A percentile compares a stretch with the other conserved stretches of the same genome.
These are phyloP conservation scores for Uronychia binucleata DNA, from an alignment of 73 alveolate species.

Conservation along the genomic window DNA sequence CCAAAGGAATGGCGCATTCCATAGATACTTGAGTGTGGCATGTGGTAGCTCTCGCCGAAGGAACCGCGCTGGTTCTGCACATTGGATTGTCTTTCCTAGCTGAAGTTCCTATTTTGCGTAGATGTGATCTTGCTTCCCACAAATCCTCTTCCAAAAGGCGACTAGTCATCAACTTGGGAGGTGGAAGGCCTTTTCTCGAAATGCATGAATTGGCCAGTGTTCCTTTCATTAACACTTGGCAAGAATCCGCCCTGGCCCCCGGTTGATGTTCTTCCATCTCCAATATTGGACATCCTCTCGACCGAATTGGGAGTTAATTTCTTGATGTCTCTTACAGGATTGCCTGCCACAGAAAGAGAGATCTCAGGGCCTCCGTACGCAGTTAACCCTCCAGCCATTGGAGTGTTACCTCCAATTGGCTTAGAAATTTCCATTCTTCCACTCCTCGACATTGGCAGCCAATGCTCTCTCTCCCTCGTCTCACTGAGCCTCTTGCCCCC, in stretches of 20 bases:
- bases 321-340: background rate
- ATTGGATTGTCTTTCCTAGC: background rate
- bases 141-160: too few relatives aligned
- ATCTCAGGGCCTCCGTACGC: background rate
- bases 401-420: too few relatives aligned
- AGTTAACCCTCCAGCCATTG: too few relatives aligned
- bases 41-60: too few relatives aligned
- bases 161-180: background rate
- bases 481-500: too few relatives aligned
- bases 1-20: too few relatives aligned
- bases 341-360: background rate
- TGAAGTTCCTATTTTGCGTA: background rate
- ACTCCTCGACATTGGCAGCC: too few relatives aligned
- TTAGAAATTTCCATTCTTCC: too few relatives aligned
- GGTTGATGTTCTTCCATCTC: background rate
- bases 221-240: background rate
- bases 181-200: background rate
- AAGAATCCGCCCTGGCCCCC: background rate
- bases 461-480: too few relatives aligned
- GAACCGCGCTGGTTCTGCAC: too few relatives aligned
- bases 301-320: background rate
- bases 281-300: background rate
- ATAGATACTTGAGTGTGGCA: too few relatives aligned
- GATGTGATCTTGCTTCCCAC: too few relatives aligned
- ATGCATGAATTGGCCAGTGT: background rate